These are phyloP conservation scores for Raddia distichophylla DNA, from an alignment of 176 grass and related monocot species.

Conservation along the genomic window DNA sequence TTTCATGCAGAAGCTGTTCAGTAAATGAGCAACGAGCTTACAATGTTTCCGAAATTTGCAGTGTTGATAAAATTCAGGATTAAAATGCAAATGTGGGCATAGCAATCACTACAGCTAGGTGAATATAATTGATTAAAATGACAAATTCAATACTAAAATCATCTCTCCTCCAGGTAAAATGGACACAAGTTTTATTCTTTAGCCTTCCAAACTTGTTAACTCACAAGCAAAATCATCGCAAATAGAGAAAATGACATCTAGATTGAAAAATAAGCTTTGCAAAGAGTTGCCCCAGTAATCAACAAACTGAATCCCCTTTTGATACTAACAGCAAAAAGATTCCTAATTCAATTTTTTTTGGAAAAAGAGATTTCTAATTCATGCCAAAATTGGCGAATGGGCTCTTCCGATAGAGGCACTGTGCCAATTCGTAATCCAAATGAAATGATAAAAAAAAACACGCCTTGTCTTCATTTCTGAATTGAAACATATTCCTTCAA, in stretches of 20 bases:
- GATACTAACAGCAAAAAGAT: not conserved
- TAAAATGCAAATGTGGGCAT: not conserved
- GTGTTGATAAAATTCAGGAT: not conserved
- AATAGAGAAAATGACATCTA: not conserved
- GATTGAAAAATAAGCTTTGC: not conserved
- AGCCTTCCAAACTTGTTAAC: not conserved
- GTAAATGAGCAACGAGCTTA: not conserved
- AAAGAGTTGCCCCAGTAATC: not conserved
- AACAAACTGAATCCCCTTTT: not conserved
- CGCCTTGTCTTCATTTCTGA: not conserved
- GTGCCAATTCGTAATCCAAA: not conserved
- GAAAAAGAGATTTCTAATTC: not conserved
- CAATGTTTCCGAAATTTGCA: conserved; percentile 6
- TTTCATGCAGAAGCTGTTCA: conserved; percentile 88
- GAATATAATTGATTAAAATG: not conserved
- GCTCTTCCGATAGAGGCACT: not conserved
- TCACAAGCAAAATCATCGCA: not conserved
- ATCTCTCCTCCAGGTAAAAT: not conserved
- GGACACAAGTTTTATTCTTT: not conserved
- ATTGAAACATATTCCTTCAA: not conserved
- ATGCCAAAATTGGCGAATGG: not conserved
- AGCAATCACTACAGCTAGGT: not conserved
- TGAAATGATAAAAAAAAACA: not conserved
- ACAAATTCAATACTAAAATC: not conserved
- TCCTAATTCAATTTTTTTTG: no score